phyloP scores from a whole-genome alignment of 2,329 filamentous ascomycete species.

The Westerdykella aurantiaca region DNA sequence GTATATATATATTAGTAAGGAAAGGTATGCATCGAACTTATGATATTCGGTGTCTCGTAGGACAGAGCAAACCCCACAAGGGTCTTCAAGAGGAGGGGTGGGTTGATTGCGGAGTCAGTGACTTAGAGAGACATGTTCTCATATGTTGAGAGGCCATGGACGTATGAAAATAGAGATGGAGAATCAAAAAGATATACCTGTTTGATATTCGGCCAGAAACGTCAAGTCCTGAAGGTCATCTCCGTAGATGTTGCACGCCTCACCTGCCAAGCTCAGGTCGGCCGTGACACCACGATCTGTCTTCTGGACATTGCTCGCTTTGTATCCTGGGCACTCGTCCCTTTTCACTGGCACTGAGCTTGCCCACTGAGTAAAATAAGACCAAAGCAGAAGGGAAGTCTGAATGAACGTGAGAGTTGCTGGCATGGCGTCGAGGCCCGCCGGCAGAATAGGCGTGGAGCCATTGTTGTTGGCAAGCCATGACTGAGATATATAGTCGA shows the following conservation, averaged over 20 bases:
- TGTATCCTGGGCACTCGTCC: conserved; percentile 60
- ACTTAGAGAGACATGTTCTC: neutral
- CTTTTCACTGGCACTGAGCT: conserved; percentile 17
- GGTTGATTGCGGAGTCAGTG: too few relatives aligned
- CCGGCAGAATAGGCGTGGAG: conserved; percentile 8
- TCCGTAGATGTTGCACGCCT: conserved; percentile 56
- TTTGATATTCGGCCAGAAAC: conserved; percentile 56
- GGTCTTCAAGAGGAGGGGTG: too few relatives aligned
- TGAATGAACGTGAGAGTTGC: conserved; percentile 19
- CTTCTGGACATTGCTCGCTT: conserved; percentile 53
- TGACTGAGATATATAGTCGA: conserved; percentile 29
- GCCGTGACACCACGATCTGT: conserved; percentile 57
- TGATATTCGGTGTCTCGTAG: too few relatives aligned
- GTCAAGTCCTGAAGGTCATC: conserved; percentile 51
- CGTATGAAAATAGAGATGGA: neutral
- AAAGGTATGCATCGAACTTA: too few relatives aligned
- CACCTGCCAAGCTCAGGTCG: conserved; percentile 62
- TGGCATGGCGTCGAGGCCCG: conserved; percentile 16
- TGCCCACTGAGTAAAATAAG: conserved; percentile 16
- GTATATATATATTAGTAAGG: neutral
- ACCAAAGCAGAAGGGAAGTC: conserved; percentile 17
- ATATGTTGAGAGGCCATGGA: neutral
- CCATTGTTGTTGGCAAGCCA: conserved; percentile 19
- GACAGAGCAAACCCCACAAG: too few relatives aligned
- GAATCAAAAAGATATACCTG: conserved; percentile 37